These are phyloP conservation scores for Cladosporium sp. DNA, from an alignment of 2,329 filamentous ascomycete species.

Conservation along the genomic window DNA sequence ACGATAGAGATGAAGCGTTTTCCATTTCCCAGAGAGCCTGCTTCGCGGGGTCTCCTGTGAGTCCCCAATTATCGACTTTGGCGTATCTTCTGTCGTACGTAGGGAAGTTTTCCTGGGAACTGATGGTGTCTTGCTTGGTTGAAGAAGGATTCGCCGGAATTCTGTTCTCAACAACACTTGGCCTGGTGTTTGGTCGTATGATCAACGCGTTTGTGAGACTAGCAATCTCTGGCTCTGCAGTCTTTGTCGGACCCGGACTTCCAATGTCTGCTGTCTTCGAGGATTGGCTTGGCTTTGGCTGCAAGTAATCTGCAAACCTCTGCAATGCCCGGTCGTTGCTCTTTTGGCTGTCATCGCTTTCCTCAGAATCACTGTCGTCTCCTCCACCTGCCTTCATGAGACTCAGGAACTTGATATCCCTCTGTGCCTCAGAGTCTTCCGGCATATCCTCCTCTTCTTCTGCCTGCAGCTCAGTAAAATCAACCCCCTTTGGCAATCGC, in stretches of 20 bases:
- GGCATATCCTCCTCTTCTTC: constrained; percentile 5
- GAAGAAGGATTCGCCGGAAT: not conserved
- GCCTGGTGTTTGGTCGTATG: no score
- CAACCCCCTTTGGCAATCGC: constrained; percentile 18
- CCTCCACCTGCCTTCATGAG: not conserved
- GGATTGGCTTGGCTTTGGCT: no score
- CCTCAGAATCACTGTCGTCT: constrained; percentile 3
- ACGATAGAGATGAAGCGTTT: not conserved
- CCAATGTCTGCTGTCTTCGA: no score
- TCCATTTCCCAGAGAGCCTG: constrained; percentile 18
- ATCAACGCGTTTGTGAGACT: no score
- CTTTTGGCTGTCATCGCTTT: not conserved
- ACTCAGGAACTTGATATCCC: not conserved
- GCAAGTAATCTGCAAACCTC: no score
- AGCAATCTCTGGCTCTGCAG: no score
- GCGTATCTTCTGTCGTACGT: constrained; percentile 14
- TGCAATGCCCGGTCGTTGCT: no score
- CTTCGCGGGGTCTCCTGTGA: constrained; percentile 14
- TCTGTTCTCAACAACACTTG: no score
- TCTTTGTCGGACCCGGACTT: no score
- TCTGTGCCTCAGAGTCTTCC: not conserved
- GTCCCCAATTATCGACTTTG: constrained; percentile 15
- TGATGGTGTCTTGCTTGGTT: not conserved
- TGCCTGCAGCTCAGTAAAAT: constrained; percentile 5
- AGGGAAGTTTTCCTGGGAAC: not conserved